Percentiles rank a stretch among this genome's conserved stretches.
Evolutionary conservation across 164 flowering plant species (phyloP).

Genomic region (Buxus sempervirens): DNA sequence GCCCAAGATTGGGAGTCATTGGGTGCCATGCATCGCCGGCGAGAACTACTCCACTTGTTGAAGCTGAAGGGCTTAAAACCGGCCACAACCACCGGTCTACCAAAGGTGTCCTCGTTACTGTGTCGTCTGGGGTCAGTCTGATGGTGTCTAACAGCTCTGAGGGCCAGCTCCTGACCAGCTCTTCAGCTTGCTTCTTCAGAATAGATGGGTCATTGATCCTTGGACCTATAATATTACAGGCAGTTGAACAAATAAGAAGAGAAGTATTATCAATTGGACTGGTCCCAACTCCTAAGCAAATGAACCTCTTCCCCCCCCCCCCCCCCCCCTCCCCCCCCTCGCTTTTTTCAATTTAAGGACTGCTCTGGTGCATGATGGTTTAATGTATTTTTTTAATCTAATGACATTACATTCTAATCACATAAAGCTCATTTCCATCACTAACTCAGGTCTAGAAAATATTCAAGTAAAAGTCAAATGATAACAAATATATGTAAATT

Average conservation of each 20-base stretch:
- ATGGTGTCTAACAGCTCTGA: conserved; percentile 49
- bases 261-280: too few species aligned
- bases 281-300: too few species aligned
- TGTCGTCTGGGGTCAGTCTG: conserved; percentile 62
- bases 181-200: conserved; percentile 53
- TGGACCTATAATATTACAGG: conserved; percentile 41
- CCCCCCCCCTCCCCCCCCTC: too few species aligned
- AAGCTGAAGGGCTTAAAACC: conserved; percentile 52
- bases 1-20: conserved; percentile 98
- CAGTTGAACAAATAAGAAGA: background rate
- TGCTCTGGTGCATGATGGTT: too few species aligned
- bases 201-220: conserved; percentile 54
- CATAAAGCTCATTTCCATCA: too few species aligned
- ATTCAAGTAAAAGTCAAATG: too few species aligned
- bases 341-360: too few species aligned
- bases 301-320: too few species aligned
- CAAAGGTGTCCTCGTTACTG: conserved; percentile 60
- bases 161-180: conserved; percentile 68
- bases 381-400: too few species aligned
- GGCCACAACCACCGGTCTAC: conserved; percentile 96
- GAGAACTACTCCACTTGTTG: conserved; percentile 60
- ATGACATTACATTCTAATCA: too few species aligned
- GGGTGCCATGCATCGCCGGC: conserved; percentile 99
- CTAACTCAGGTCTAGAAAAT: too few species aligned
- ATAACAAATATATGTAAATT: too few species aligned